Evolutionary conservation across 2,329 filamentous ascomycete genomes (phyloP).

Genomic region (Pestalotiopsis sp.): DNA sequence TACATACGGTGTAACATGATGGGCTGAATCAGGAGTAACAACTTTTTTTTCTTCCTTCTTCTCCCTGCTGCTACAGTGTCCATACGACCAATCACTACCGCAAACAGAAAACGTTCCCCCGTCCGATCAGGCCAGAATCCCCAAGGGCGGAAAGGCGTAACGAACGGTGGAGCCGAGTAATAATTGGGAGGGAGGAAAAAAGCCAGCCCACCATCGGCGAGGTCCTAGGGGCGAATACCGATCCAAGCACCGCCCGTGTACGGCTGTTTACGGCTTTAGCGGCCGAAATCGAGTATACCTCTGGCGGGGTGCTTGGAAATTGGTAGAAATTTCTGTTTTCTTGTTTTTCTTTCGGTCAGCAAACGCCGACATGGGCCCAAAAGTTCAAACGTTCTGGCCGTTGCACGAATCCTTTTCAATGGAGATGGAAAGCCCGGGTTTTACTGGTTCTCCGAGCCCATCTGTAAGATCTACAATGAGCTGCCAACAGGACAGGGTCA

Average conservation of each 20-base stretch:
- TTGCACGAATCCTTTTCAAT: too few species aligned
- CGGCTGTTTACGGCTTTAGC: constrained; percentile 5
- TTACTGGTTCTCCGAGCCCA: too few species aligned
- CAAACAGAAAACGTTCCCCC: not conserved
- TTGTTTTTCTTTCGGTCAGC: not conserved
- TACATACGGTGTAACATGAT: too few species aligned
- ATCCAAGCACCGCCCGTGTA: not conserved
- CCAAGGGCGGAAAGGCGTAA: not conserved
- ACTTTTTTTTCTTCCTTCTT: not conserved
- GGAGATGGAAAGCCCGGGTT: too few species aligned
- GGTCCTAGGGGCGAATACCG: constrained; percentile 7
- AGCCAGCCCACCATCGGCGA: constrained; percentile 2
- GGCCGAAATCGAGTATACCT: not conserved
- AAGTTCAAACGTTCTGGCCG: too few species aligned
- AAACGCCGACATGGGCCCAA: not conserved
- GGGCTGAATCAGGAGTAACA: not conserved
- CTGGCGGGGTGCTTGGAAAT: constrained; percentile 6
- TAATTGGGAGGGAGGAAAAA: not conserved
- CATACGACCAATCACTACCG: not conserved
- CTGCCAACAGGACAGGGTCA: too few species aligned
- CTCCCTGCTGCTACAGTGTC: not conserved
- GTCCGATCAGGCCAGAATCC: not conserved
- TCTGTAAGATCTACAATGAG: too few species aligned
- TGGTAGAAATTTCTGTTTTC: constrained; percentile 4
- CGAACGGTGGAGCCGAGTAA: not conserved